Percentiles rank a stretch among this genome's conserved stretches.
phyloP scores from a whole-genome alignment of 2,329 filamentous ascomycete species.

The Venturia nashicola region DNA sequence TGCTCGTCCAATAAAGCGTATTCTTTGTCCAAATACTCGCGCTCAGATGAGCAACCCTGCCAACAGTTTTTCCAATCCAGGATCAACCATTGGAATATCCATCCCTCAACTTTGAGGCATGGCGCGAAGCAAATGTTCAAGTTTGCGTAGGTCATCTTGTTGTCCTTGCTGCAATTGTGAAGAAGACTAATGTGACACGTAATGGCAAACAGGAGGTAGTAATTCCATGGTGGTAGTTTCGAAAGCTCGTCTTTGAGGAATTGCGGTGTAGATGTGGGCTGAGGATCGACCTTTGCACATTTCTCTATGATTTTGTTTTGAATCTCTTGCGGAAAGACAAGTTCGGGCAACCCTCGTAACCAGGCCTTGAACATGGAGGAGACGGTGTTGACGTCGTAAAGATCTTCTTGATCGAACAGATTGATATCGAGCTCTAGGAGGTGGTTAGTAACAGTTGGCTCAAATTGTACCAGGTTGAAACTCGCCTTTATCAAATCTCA shows the following conservation, averaged over 20 bases:
- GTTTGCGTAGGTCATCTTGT: conserved; percentile 97
- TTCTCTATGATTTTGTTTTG: conserved; percentile 72
- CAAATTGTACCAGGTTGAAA: not conserved
- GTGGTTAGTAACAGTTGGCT: not conserved
- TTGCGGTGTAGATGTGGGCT: conserved; percentile 63
- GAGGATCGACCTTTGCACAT: conserved; percentile 32
- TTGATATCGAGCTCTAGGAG: conserved; percentile 70
- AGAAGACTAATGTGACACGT: conserved; percentile 90
- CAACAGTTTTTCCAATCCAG: conserved; percentile 94
- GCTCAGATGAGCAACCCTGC: conserved; percentile 90
- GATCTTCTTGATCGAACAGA: conserved; percentile 71
- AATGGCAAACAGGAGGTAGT: conserved; percentile 93
- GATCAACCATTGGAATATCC: conserved; percentile 90
- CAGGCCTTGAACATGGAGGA: conserved; percentile 94
- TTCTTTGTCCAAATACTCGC: conserved; percentile 61
- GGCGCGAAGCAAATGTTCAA: conserved; percentile 95
- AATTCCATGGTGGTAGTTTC: conserved; percentile 90
- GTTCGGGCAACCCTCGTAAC: conserved; percentile 88
- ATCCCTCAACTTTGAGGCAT: conserved; percentile 89
- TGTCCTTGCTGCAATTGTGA: conserved; percentile 83
- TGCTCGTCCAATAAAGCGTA: conserved; percentile 28
- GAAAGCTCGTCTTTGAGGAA: conserved; percentile 84
- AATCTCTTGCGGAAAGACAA: conserved; percentile 75
- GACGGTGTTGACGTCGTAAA: conserved; percentile 95
- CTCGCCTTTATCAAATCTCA: conserved; percentile 73